Evolutionary conservation across 768 basidiomycete species (phyloP), one percentile per base, ranked within the genome.

Genomic region (Grammothele lineata): DNA sequence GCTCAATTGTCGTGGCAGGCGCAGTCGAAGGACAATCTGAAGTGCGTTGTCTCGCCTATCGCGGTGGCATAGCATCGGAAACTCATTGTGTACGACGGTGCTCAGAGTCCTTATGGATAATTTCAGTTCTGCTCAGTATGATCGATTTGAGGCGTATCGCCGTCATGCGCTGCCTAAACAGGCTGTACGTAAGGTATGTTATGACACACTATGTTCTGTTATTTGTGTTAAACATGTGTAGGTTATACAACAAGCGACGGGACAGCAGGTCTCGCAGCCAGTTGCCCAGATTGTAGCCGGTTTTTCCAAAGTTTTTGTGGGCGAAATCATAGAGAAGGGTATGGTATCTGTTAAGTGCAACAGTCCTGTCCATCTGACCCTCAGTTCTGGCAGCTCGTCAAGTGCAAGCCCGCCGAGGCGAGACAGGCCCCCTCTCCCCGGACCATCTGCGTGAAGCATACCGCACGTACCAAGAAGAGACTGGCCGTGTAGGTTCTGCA

Each of bases 391-490:
- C 59, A 92, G 92, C 90, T 18, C 86, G 90, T 8, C 72, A 76
- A 5, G 85, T 88, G 0, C 92, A 94, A 64, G 68, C 70, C 18
- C 76, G 83, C 24, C 72, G 85, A 17, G 77, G 81, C 2, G 89
- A 92, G 25, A 72, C 71, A 5, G 92, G 92, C 0, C 85, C 92
- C 0, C 67, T 95, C 19, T 82, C 88, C 1, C 92, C 92, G 0
- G 90, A 92, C 55, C 89, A 95, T 63, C 70, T 95, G 10, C 85
- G 92, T 5, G 92, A 93, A 62, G 92, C 92, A 1, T 92, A 95
- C 59, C 71, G 87, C 22, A 68, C 81, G 56, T 95, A 93, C 59
- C 85, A 89, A 59, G 71, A 79, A 39, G 87, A 91, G 62, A 82
- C 86, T 0, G 92, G 91, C 5, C 75, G 79, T 34, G 85, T 92